Conservation (phyloP, 257 asterid species). For the Solanum peruvianum region DNA sequence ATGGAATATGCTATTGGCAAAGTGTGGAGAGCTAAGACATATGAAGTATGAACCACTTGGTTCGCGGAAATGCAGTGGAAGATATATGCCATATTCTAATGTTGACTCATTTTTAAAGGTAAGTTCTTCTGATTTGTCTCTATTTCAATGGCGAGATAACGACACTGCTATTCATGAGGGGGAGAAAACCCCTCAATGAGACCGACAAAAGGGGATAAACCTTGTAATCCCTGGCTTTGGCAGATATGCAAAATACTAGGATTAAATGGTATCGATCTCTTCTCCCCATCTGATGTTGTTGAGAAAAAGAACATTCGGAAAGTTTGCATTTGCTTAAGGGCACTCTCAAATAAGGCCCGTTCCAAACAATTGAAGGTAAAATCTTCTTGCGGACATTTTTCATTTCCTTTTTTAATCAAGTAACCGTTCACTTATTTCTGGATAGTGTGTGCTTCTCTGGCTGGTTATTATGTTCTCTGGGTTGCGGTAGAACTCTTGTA, state of each 20-base stretch:
- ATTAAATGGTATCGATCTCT: slow-evolving; percentile 82
- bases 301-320: slow-evolving; percentile 67
- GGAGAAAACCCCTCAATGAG: not conserved
- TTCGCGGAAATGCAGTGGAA: slow-evolving; percentile 65
- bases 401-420: not conserved
- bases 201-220: not conserved
- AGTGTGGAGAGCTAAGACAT: slow-evolving; percentile 59
- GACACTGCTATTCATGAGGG: not conserved
- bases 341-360: slow-evolving; percentile 77
- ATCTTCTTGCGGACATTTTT: not conserved
- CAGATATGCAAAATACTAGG: slow-evolving; percentile 84
- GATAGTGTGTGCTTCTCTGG: not conserved
- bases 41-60: slow-evolving; percentile 46
- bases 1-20: slow-evolving; percentile 58
- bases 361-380: slow-evolving; percentile 64
- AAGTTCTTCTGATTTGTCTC: not conserved
- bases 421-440: not conserved
- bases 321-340: slow-evolving; percentile 84
- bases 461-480: not conserved
- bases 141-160: not conserved
- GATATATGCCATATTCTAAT: slow-evolving; percentile 84
- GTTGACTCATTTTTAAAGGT: slow-evolving; percentile 89
- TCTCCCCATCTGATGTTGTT: slow-evolving; percentile 92
- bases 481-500: not conserved
- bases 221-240: not conserved